Evolutionary conservation across 257 asterid genomes (phyloP).

Genomic region (Nicotiana otophora): DNA sequence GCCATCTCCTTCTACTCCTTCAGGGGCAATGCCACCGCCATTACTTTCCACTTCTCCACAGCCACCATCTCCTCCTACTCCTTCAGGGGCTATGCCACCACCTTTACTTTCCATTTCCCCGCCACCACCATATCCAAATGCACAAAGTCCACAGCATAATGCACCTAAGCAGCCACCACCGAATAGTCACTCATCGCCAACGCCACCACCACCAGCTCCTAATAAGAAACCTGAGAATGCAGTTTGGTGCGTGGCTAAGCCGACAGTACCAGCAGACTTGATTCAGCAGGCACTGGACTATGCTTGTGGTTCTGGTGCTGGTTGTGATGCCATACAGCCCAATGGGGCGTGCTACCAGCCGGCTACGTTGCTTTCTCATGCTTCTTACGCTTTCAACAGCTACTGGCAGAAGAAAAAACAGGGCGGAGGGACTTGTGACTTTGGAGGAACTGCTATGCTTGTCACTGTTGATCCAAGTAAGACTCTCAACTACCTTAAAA

Average conservation of each 20-base stretch:
- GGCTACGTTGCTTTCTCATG: conserved; percentile 14
- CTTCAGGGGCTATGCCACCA: not conserved
- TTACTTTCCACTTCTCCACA: not conserved
- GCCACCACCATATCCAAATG: not conserved
- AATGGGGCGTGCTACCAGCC: conserved; percentile 21
- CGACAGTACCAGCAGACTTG: conserved; percentile 5
- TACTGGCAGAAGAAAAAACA: conserved; percentile 13
- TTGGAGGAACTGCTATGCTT: conserved; percentile 15
- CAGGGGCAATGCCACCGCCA: not conserved
- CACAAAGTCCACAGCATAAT: conserved; percentile 6
- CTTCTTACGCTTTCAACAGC: conserved; percentile 23
- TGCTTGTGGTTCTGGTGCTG: conserved; percentile 33
- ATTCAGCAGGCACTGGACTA: conserved; percentile 26
- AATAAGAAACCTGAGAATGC: conserved; percentile 5
- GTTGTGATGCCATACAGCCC: conserved; percentile 20
- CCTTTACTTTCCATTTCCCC: conserved; percentile 1
- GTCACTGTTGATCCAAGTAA: conserved; percentile 17
- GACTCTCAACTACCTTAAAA: not conserved
- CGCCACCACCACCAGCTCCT: not conserved
- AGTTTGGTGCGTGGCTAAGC: conserved; percentile 22
- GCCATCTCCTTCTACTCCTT: not conserved
- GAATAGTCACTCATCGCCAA: not conserved
- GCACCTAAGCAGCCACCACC: conserved; percentile 4
- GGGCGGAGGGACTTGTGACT: conserved; percentile 20
- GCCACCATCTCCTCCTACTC: not conserved